phyloP scores from a whole-genome alignment of 2,329 filamentous ascomycete genomes.

The Beauveria varroae region DNA sequence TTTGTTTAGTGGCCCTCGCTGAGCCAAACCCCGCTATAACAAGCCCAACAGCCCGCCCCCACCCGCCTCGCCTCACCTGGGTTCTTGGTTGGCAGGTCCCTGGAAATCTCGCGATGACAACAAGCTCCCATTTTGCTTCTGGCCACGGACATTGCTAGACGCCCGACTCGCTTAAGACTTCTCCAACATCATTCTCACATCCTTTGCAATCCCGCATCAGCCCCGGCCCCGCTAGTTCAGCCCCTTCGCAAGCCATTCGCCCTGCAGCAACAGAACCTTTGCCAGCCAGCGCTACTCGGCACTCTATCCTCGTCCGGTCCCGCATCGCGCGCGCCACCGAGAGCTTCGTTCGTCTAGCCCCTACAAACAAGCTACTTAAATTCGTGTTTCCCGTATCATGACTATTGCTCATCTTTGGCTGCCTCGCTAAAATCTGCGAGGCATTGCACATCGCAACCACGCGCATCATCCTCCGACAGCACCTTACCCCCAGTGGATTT shows the following conservation, averaged over 20 bases:
- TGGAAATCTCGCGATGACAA: constrained; percentile 7
- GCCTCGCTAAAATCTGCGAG: constrained; percentile 27
- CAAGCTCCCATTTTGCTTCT: constrained; percentile 1
- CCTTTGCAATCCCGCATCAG: neutral
- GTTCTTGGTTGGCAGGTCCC: constrained; percentile 4
- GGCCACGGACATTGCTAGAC: neutral
- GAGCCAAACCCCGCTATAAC: constrained; percentile 1
- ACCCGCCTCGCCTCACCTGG: neutral
- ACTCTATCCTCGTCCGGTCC: neutral
- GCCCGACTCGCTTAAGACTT: neutral
- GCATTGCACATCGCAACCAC: constrained; percentile 9
- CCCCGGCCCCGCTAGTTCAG: neutral
- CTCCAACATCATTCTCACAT: neutral
- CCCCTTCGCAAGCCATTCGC: neutral
- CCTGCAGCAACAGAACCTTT: neutral
- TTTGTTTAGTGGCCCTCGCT: neutral
- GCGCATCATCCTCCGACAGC: neutral
- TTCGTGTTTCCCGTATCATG: constrained; percentile 19
- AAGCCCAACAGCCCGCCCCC: constrained; percentile 2
- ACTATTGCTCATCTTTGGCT: constrained; percentile 20
- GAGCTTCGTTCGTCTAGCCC: neutral
- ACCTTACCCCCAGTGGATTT: constrained; percentile 6
- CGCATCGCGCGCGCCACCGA: neutral
- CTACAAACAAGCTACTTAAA: neutral
- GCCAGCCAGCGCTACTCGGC: neutral